Conservation (phyloP, 768 basidiomycete species). For the Hortiboletus campestris region DNA sequence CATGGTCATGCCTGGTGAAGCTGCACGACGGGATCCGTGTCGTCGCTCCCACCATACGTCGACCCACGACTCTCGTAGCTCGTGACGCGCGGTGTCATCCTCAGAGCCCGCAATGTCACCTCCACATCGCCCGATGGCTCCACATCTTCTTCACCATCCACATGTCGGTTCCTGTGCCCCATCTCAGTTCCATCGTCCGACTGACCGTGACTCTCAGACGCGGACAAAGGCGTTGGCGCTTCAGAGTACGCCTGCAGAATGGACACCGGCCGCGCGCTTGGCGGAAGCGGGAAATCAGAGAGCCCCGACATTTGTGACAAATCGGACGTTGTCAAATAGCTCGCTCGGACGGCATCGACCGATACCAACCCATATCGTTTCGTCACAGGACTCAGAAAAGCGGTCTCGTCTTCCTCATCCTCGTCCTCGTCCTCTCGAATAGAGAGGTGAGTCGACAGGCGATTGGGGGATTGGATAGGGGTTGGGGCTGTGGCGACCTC, state of each 20-base stretch:
- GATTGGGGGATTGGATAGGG: slow-evolving; percentile 8
- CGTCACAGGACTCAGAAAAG: slow-evolving; percentile 15
- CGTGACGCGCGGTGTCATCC: neutral
- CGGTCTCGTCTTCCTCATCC: neutral
- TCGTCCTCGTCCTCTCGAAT: slow-evolving; percentile 16
- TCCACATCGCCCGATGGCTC: slow-evolving; percentile 13
- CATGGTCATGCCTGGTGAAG: slow-evolving; percentile 16
- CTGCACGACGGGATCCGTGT: slow-evolving; percentile 18
- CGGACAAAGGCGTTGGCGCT: neutral
- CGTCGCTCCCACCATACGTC: slow-evolving; percentile 29
- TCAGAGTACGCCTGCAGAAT: slow-evolving; percentile 47
- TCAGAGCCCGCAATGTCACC: slow-evolving; percentile 12
- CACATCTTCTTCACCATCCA: neutral
- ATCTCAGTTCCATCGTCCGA: neutral
- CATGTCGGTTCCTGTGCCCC: neutral
- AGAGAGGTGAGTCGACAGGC: slow-evolving; percentile 23
- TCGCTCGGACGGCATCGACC: slow-evolving; percentile 42
- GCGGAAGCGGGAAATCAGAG: slow-evolving; percentile 72
- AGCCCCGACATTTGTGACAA: slow-evolving; percentile 66
- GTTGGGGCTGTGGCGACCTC: slow-evolving; percentile 14
- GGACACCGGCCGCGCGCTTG: slow-evolving; percentile 37
- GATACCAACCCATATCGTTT: slow-evolving; percentile 26
- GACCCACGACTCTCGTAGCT: slow-evolving; percentile 18
- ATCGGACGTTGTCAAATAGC: slow-evolving; percentile 61
- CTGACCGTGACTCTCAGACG: neutral